Evolutionary conservation across 176 grass and related monocot species (phyloP).

Genomic region (Cymbopogon citratus): DNA sequence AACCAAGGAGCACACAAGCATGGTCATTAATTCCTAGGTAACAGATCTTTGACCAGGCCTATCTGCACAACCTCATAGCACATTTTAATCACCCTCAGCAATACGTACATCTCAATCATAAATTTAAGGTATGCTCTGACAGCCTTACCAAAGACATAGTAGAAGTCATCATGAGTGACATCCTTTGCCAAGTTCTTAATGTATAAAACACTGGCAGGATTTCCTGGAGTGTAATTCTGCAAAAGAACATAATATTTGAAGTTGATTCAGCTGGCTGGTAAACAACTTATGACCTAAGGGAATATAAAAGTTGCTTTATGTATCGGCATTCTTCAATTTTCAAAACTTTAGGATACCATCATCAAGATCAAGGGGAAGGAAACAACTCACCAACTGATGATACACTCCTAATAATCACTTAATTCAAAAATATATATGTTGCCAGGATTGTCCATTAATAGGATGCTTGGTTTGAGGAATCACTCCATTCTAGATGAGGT

Average conservation of each 20-base stretch:
- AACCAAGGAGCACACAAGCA: background rate
- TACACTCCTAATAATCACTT: conserved; percentile 11
- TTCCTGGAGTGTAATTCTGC: conserved; percentile 84
- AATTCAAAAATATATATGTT: background rate
- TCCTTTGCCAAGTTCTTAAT: conserved; percentile 96
- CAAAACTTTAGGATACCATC: background rate
- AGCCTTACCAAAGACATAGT: conserved; percentile 77
- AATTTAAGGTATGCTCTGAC: background rate
- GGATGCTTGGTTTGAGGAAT: too few species aligned
- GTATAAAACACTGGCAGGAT: conserved; percentile 78
- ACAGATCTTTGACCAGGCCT: background rate
- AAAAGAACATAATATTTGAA: background rate
- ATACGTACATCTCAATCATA: background rate
- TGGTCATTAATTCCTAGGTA: background rate
- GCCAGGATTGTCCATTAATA: background rate
- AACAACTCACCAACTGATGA: background rate
- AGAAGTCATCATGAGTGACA: conserved; percentile 85
- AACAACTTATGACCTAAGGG: background rate
- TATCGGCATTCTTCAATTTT: background rate
- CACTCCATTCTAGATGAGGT: background rate
- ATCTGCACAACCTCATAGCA: background rate
- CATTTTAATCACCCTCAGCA: background rate
- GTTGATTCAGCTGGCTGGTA: background rate
- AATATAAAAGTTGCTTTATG: background rate
- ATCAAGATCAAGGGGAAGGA: conserved; percentile 10